phyloP scores from a whole-genome alignment of 176 grass and related monocot species.

The Tillandsia leiboldiana region DNA sequence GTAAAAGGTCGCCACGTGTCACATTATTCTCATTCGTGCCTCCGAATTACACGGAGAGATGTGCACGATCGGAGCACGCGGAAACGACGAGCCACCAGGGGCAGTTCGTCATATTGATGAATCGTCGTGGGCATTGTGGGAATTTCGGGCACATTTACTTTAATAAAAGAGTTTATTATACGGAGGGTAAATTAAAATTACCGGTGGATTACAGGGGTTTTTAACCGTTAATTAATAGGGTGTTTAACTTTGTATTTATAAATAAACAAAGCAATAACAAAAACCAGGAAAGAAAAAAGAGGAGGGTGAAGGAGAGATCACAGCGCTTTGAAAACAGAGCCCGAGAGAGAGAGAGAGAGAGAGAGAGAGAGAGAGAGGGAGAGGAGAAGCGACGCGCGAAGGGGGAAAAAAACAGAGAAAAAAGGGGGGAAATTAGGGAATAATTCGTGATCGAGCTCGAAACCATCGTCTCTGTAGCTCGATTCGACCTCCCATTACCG shows the following conservation, averaged over 20 bases:
- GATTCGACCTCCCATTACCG: not conserved
- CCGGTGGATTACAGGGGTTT: not conserved
- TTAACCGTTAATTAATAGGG: not conserved
- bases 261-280: too few relatives aligned
- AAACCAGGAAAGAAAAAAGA: not conserved
- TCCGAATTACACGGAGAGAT: too few relatives aligned
- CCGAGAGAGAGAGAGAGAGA: not conserved
- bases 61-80: too few relatives aligned
- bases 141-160: too few relatives aligned
- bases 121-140: too few relatives aligned
- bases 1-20: too few relatives aligned
- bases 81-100: too few relatives aligned
- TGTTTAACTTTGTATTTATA: too few relatives aligned
- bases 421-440: not conserved
- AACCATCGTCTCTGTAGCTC: not conserved
- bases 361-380: conserved; percentile 3
- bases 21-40: too few relatives aligned
- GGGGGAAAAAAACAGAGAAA: not conserved
- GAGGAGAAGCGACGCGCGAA: conserved; percentile 19
- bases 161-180: too few relatives aligned
- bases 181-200: not conserved
- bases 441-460: conserved; percentile 13
- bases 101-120: too few relatives aligned
- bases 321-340: not conserved
- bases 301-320: not conserved